A percentile compares a stretch with the other conserved stretches of the same genome.
Evolutionary conservation across 352 stramenopile species (phyloP).

Genomic region (Pythium apleroticum): DNA sequence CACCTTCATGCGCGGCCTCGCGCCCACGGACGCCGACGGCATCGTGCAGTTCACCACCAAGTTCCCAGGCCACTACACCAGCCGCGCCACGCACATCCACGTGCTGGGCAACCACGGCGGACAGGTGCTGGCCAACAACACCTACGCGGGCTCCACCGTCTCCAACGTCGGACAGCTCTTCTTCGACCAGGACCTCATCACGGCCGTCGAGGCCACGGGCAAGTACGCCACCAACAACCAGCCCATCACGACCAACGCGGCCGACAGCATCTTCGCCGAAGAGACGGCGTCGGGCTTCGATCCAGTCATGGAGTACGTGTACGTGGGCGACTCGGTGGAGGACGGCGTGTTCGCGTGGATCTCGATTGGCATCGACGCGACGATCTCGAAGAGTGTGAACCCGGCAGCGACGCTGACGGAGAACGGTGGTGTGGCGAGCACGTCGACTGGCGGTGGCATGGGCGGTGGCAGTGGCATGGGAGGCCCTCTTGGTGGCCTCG

Average conservation of each 20-base stretch:
- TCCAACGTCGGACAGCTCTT: no score
- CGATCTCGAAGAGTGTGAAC: slow-evolving; percentile 21
- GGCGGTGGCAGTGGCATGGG: neutral
- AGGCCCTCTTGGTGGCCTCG: neutral
- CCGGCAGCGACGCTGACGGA: slow-evolving; percentile 27
- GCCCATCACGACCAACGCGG: slow-evolving; percentile 27
- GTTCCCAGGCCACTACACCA: no score
- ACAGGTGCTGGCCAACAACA: no score
- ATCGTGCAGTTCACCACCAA: no score
- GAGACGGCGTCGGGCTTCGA: slow-evolving; percentile 32
- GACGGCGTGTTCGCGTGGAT: slow-evolving; percentile 42
- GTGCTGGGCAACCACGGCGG: no score
- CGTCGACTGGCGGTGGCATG: neutral
- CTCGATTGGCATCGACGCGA: slow-evolving; percentile 37
- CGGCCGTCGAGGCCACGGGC: slow-evolving; percentile 5
- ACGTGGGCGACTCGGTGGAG: slow-evolving; percentile 31
- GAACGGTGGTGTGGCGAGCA: slow-evolving; percentile 15
- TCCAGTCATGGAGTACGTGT: slow-evolving; percentile 36
- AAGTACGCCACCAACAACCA: slow-evolving; percentile 31
- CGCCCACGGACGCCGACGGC: no score
- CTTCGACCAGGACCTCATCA: slow-evolving; percentile 20
- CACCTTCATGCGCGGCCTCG: no score
- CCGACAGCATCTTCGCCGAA: slow-evolving; percentile 31
- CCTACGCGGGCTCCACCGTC: no score
- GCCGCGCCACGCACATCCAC: no score